Conservation (phyloP, 1,139 yeast species). For the Suhomyces chickasaworum region DNA sequence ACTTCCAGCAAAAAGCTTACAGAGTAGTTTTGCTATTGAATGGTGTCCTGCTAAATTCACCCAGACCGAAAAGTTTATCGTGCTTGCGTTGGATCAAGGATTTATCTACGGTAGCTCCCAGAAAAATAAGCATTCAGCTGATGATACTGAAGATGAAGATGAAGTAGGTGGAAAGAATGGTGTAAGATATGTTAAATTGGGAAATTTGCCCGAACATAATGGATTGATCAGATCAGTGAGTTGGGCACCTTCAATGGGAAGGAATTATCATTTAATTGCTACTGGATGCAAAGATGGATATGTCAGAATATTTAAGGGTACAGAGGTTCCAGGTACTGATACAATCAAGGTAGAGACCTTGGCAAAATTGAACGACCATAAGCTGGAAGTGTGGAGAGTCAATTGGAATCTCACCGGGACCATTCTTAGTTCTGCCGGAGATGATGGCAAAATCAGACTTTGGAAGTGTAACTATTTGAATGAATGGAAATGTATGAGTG, state of each 20-base stretch:
- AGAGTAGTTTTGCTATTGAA: constrained; percentile 80
- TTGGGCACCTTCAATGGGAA: constrained; percentile 98
- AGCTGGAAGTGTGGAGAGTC: constrained; percentile 94
- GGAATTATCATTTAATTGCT: constrained; percentile 84
- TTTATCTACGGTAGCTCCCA: constrained; percentile 61
- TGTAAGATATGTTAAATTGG: constrained; percentile 34
- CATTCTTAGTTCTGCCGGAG: constrained; percentile 89
- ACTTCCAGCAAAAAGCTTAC: constrained; percentile 76
- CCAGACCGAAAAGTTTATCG: constrained; percentile 71
- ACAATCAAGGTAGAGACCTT: constrained; percentile 37
- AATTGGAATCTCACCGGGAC: constrained; percentile 96
- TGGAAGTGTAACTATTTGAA: constrained; percentile 90
- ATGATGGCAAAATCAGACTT: constrained; percentile 86
- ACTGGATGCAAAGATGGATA: constrained; percentile 96
- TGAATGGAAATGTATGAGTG: constrained; percentile 91
- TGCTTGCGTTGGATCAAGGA: constrained; percentile 87
- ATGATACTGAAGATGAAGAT: constrained; percentile 35
- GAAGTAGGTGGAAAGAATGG: constrained; percentile 19
- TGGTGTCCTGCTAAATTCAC: constrained; percentile 94
- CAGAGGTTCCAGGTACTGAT: constrained; percentile 39
- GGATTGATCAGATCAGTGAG: constrained; percentile 87
- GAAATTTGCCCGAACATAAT: constrained; percentile 69
- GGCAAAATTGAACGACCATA: constrained; percentile 64
- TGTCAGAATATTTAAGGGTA: constrained; percentile 79
- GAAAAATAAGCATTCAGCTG: constrained; percentile 22